Base-by-base conservation (phyloP, 1,139 yeast species). In the Wickerhamomyces sp. region DNA sequence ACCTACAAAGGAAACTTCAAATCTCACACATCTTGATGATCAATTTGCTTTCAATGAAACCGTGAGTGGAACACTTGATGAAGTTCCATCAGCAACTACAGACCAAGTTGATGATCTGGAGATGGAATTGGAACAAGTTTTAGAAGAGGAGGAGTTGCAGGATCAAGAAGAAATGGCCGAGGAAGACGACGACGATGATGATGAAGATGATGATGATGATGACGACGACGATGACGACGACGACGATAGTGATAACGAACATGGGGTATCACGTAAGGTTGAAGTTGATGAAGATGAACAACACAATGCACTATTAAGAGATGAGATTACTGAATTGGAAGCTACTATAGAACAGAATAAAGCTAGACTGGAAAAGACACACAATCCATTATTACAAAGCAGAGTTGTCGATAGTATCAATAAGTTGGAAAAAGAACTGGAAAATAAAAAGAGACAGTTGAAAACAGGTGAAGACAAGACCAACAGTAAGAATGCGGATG, bases 331-430 rank as follows among this genome's bases (percentile, higher is more conserved):
- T 13, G 99, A 94, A 60, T 72, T 94, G 52, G 91, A 87, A 59
- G 69, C 78, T 37, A 91, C 93, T 0, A 86, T 94, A 46, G 81
- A 77, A 44, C 82, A 82, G 57, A 93, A 91, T 59, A 80, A 79
- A 60, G 75, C 75, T 44, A 93, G 88, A 56, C 78, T 89, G 42
- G 79, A 76, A 15, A 83, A 84, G 47, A 91, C 95, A 2, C 80
- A 91, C 34, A 90, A 90, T 62, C 91, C 91, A 57, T 84, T 93
- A 70, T 76, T 93, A 79, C 82, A 84, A 62, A 87, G 85, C 67
- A 84, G 97, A 67, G 86, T 90, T 62, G 77, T 84, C 58, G 94
- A 86, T 54, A 89, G 88, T 45, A 85, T 89, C 48, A 77, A 76
- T 49, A 84, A 91, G 48, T 75, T 94, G 57, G 84, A 82, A 64